These are phyloP conservation scores for Tetrahymena thermophila DNA, from an alignment of 73 alveolate species.

Conservation along the genomic window DNA sequence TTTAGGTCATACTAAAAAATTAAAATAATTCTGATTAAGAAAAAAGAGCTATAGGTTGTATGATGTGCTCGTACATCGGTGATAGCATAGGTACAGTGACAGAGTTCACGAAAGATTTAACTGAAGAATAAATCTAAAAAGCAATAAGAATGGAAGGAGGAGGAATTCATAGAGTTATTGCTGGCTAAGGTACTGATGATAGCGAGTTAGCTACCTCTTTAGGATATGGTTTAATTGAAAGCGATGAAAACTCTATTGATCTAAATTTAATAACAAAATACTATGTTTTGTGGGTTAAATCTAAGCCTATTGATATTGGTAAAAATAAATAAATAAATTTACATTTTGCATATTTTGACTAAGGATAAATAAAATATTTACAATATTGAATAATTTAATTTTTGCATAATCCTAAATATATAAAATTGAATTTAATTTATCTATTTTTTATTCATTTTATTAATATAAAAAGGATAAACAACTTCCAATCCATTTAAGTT, in stretches of 20 bases:
- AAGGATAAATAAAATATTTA: too few relatives aligned
- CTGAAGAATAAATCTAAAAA: background rate
- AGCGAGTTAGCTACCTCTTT: background rate
- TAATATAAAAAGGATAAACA: background rate
- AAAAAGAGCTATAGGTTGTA: background rate
- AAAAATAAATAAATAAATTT: background rate
- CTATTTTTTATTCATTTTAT: too few relatives aligned
- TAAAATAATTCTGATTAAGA: background rate
- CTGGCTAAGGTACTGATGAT: background rate
- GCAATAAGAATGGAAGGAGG: background rate
- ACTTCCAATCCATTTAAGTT: background rate
- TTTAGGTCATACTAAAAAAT: background rate
- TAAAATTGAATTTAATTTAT: too few relatives aligned
- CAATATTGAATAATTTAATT: too few relatives aligned
- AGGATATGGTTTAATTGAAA: background rate
- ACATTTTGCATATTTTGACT: too few relatives aligned
- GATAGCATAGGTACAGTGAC: background rate
- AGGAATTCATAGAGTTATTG: background rate
- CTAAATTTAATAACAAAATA: background rate
- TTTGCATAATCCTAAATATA: too few relatives aligned
- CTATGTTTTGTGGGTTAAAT: background rate
- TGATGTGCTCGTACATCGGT: background rate
- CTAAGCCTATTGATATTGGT: background rate
- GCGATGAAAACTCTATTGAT: background rate
- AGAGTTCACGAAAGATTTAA: background rate